Base-by-base conservation (phyloP, 805 yeast species). In the Monosporozyma unispora region DNA sequence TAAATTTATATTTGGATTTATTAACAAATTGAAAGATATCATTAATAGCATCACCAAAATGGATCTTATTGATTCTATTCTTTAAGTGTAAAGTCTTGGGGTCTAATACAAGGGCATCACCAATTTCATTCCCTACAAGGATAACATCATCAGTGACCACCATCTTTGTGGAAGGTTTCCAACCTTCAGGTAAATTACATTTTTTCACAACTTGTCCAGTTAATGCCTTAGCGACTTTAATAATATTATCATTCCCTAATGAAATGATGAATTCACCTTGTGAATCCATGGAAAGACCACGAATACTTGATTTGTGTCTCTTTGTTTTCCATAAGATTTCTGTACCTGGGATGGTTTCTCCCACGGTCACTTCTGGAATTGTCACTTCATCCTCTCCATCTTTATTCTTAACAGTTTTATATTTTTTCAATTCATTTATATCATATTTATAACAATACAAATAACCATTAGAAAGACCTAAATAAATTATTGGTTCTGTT, bases 271-370 rank as follows among this genome's bases (percentile, higher is more conserved):
- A 65, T 28, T 75, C 74, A n/a, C 75, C 75, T 5, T 67, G 62
- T 1, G 76, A 70, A 35, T 80, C 78, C 63, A 87, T 82, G 7
- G 78, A 70, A 2, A 87, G 69, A 3, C 84, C 78, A 41, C 99
- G 70, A 52, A 95, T 87, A 54, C 95, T 83, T 1, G 88, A 90
- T 64, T 88, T 89, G 62, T 91, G 98, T 62, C 98, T 77, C 59
- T 79, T 86, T 0, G 97, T 90, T 49, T 83, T 78, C 99, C 99
- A 91, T 1, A 66, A 49, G 25, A 75, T 59, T 4, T 67, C 61
- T 4, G 73, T 60, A 11, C 64, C 66, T 1, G 47, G 23, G 3
- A 28, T 27, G n/a, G 42, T 31, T 7, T 55, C 55, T 12, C 48
- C 48, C n/a, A 46, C 35, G 5, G 9, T 21, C 12, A 33, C 37